Evolutionary conservation across 441 rosid genomes (phyloP), one percentile per base, ranked within the genome.

Genomic region (Arabidopsis lyrata): DNA sequence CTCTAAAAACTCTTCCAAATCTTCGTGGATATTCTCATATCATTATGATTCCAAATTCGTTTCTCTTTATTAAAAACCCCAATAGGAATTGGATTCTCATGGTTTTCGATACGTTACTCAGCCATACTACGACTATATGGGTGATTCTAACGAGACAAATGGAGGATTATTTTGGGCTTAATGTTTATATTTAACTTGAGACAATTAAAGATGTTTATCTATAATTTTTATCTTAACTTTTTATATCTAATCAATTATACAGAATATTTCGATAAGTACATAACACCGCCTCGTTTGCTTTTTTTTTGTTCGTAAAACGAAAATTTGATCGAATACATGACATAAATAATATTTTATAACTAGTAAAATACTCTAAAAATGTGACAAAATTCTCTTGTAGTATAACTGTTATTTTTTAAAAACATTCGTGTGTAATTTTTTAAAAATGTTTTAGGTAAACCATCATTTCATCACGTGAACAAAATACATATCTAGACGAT

Each of bases 1-100:
- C 56, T 78, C 76, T 74, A 68, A 68, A 76, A 63, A 63, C 45
- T 56, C 62, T 57, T 57, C 57, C 20, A 77, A 71, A 71, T 77
- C 80, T 77, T 76, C 76, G 2, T 71, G 80, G 80, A 77, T 77
- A 70, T 77, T 71, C 80, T 52, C 72, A 2, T 69, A 0, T 71
- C 67, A 71, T 71, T 77, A 71, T 77, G 65, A 65, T 70, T 58
- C 66, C 35, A 63, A 65, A 12, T 63, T 70, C 61, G 16, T 63
- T 70, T 31, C 71, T 57, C 75, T 70, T 76, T 64, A 76, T 56
- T 11, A 77, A 71, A 63, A 65, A 58, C 52, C 72, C 14, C 63
- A 71, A 56, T 58, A 63, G 45, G 77, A 71, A 77, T 77, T 71
- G 41, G 76, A 65, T 77, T 70, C 77, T 71, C 73, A 24, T 71